Percentiles rank a stretch among this genome's conserved stretches.
Evolutionary conservation across 345 rosid species (phyloP).

Genomic region (Orychophragmus violaceus): DNA sequence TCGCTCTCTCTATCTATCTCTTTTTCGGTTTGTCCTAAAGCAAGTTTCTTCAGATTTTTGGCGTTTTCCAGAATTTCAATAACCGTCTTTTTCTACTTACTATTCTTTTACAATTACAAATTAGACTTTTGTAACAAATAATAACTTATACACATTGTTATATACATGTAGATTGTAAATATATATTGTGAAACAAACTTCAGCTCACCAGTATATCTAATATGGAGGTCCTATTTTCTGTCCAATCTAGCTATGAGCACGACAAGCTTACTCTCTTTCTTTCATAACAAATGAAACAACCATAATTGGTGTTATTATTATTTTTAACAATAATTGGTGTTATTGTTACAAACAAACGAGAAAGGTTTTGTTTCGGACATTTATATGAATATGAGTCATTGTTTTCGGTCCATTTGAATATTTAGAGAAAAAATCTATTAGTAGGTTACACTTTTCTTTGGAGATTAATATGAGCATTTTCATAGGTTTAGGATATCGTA

Average conservation of each 20-base stretch:
- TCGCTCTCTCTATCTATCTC: not conserved
- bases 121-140: not conserved
- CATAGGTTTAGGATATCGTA: too few species aligned
- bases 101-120: not conserved
- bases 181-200: not conserved
- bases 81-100: not conserved
- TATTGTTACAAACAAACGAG: too few species aligned
- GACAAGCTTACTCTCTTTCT: not conserved
- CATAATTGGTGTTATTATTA: not conserved
- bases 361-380: too few species aligned
- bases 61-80: conserved; percentile 13
- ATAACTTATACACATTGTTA: not conserved
- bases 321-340: too few species aligned
- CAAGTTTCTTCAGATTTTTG: conserved; percentile 13
- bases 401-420: too few species aligned
- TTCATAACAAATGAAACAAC: not conserved
- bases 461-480: too few species aligned
- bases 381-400: too few species aligned
- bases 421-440: too few species aligned
- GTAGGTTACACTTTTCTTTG: too few species aligned
- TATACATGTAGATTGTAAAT: not conserved
- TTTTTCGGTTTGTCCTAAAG: not conserved
- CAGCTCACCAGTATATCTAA: not conserved
- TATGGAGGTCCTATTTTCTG: not conserved
- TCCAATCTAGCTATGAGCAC: not conserved